phyloP scores from a whole-genome alignment of 805 yeast species.

The Naumovozyma baii region DNA sequence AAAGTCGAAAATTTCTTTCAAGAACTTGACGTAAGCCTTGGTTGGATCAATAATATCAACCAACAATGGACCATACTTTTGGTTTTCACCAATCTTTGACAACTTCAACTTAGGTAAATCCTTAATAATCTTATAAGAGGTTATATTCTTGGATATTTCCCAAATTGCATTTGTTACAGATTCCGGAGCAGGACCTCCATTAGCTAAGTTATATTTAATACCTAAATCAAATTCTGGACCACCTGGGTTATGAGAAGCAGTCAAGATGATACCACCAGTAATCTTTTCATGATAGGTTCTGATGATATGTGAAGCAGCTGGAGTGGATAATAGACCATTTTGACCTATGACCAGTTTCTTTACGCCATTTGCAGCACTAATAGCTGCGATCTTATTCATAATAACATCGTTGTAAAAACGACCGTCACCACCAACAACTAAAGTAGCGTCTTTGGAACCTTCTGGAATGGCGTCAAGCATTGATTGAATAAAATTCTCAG shows the following conservation, averaged over 20 bases:
- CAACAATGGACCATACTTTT: conserved; percentile 46
- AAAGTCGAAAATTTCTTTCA: conserved; percentile 84
- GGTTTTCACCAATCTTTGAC: conserved; percentile 41
- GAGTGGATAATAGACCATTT: conserved; percentile 82
- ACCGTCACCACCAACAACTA: conserved; percentile 96
- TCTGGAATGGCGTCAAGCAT: conserved; percentile 82
- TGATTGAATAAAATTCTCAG: conserved; percentile 90
- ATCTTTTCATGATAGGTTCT: conserved; percentile 50
- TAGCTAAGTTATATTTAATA: conserved; percentile 85
- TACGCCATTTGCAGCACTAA: conserved; percentile 89
- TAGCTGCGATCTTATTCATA: conserved; percentile 68
- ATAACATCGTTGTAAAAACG: conserved; percentile 80
- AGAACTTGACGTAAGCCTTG: conserved; percentile 61
- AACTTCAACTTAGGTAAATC: conserved; percentile 62
- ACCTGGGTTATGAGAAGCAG: conserved; percentile 97
- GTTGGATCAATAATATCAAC: conserved; percentile 82
- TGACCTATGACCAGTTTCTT: conserved; percentile 78
- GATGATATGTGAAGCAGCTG: conserved; percentile 91
- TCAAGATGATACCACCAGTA: conserved; percentile 91
- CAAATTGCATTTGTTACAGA: conserved; percentile 80
- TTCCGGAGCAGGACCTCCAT: conserved; percentile 99
- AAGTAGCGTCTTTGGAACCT: conserved; percentile 60
- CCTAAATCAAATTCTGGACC: conserved; percentile 90
- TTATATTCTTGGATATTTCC: conserved; percentile 52
- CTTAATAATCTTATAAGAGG: conserved; percentile 47